phyloP scores from a whole-genome alignment of 352 stramenopile species.

The Globisporangium nagaii region DNA sequence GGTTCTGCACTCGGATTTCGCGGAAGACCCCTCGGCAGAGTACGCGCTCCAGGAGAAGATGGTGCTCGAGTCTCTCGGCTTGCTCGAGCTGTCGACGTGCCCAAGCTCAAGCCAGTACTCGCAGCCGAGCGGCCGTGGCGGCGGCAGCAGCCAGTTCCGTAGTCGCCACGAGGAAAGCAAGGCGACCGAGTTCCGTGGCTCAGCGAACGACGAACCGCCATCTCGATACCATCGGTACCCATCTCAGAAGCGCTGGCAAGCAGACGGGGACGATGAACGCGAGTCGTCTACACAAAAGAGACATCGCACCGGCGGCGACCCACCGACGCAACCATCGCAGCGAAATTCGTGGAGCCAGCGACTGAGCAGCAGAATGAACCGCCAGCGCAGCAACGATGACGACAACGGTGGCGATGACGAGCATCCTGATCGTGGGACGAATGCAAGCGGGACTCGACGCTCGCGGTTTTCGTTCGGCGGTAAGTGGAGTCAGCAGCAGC shows the following conservation, averaged over 20 bases:
- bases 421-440: not conserved
- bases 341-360: slow-evolving; percentile 12
- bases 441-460: not conserved
- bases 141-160: not conserved
- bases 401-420: not conserved
- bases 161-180: not conserved
- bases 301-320: not conserved
- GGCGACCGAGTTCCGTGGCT: not conserved
- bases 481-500: slow-evolving; percentile 10
- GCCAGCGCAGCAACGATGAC: not conserved
- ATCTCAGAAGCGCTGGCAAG: slow-evolving; percentile 10
- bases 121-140: not conserved
- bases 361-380: not conserved
- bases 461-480: slow-evolving; percentile 8
- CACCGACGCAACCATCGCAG: not conserved
- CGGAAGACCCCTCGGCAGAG: slow-evolving; percentile 45
- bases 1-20: slow-evolving; percentile 66
- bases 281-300: not conserved
- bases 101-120: slow-evolving; percentile 10
- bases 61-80: slow-evolving; percentile 61
- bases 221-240: not conserved
- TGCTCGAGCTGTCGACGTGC: slow-evolving; percentile 46
- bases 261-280: not conserved
- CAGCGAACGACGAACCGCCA: not conserved
- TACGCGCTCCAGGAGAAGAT: slow-evolving; percentile 68